These are phyloP conservation scores for Penstemon eatonii DNA, from an alignment of 257 asterid species.

Conservation along the genomic window DNA sequence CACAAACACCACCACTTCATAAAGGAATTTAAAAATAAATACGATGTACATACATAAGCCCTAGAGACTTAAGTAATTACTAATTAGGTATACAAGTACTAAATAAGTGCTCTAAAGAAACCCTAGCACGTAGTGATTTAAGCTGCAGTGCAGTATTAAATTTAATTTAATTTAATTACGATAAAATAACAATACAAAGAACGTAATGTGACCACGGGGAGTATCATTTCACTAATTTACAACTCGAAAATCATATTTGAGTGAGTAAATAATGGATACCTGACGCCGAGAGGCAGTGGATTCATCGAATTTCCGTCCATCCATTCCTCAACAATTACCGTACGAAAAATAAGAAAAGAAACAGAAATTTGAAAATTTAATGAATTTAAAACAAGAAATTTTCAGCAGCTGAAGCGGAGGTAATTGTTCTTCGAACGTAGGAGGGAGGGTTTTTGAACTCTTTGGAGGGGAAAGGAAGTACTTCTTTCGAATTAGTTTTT, in stretches of 20 bases:
- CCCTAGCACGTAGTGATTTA: neutral
- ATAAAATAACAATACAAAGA: neutral
- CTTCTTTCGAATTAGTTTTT: too few relatives aligned
- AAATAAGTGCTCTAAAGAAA: neutral
- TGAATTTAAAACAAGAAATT: neutral
- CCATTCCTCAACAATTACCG: slow-evolving; percentile 41
- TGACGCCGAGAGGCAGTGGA: slow-evolving; percentile 41
- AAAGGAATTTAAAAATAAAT: neutral
- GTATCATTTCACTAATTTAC: neutral
- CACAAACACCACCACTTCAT: slow-evolving; percentile 4
- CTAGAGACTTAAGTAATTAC: too few relatives aligned
- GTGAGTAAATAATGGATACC: slow-evolving; percentile 31
- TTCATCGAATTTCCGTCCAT: slow-evolving; percentile 42
- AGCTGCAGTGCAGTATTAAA: neutral
- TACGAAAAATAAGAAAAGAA: slow-evolving; percentile 2
- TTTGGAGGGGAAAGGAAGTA: too few relatives aligned
- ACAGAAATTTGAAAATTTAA: neutral
- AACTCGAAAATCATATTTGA: neutral
- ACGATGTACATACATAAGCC: neutral
- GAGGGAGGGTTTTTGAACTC: slow-evolving; percentile 23
- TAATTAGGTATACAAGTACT: too few relatives aligned
- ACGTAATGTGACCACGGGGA: too few relatives aligned
- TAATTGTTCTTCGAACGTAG: neutral
- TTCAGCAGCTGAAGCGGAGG: slow-evolving; percentile 19
- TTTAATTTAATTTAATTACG: neutral